phyloP scores from a whole-genome alignment of 2,329 filamentous ascomycete genomes.

The Arthrobotrys entomopaga region DNA sequence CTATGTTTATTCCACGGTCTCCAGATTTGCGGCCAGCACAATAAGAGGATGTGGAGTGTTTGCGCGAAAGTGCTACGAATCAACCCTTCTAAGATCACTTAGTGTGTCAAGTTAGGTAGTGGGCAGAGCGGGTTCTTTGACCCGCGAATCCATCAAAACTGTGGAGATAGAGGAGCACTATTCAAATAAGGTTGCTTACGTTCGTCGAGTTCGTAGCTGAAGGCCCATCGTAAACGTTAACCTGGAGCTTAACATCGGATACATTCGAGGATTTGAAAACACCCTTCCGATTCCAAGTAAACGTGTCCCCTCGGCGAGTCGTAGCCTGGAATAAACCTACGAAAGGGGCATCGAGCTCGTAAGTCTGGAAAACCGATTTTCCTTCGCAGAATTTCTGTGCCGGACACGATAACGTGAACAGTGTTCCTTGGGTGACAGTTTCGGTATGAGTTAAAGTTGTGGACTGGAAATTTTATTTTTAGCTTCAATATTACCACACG shows the following conservation, averaged over 20 bases:
- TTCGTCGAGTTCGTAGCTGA: slow-evolving; percentile 11
- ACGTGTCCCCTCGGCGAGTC: slow-evolving; percentile 37
- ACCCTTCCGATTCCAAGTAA: slow-evolving; percentile 43
- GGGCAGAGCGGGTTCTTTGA: too few relatives aligned
- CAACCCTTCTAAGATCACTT: too few relatives aligned
- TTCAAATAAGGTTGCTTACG: slow-evolving; percentile 1
- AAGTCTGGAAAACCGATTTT: slow-evolving; percentile 45
- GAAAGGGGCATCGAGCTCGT: slow-evolving; percentile 42
- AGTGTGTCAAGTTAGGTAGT: too few relatives aligned
- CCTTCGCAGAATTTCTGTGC: slow-evolving; percentile 42
- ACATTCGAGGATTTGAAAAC: slow-evolving; percentile 43
- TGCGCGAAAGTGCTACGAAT: too few relatives aligned
- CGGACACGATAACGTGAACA: slow-evolving; percentile 36
- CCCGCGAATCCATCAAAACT: not conserved
- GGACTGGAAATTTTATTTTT: slow-evolving; percentile 11
- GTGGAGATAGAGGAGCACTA: too few relatives aligned
- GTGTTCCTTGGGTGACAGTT: slow-evolving; percentile 30
- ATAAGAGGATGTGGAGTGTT: too few relatives aligned
- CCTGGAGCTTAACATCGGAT: slow-evolving; percentile 49
- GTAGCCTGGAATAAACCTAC: slow-evolving; percentile 35
- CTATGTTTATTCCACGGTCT: too few relatives aligned
- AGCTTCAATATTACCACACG: not conserved
- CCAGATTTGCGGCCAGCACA: too few relatives aligned
- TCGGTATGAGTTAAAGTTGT: slow-evolving; percentile 39
- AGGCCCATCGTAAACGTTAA: slow-evolving; percentile 33